These are phyloP conservation scores for Cicer chorassanicum DNA, from an alignment of 306 rosid species.

Conservation along the genomic window DNA sequence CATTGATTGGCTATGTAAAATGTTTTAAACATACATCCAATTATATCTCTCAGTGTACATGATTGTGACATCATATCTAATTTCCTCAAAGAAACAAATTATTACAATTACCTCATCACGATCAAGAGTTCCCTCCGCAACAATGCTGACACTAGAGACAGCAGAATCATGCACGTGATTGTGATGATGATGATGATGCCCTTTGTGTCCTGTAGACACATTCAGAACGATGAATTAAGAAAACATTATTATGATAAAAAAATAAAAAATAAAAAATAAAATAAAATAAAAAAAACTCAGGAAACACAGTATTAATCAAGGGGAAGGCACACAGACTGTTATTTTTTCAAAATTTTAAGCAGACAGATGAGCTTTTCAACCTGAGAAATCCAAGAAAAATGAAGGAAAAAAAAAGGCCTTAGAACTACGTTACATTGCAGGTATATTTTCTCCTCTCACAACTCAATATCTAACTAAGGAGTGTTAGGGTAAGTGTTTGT, in stretches of 20 bases:
- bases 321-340: not conserved
- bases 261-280: no score
- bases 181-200: conserved; percentile 69
- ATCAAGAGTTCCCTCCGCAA: conserved; percentile 80
- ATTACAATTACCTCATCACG: conserved; percentile 73
- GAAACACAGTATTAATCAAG: conserved; percentile 12
- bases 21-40: not conserved
- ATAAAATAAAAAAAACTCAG: no score
- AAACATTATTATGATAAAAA: not conserved
- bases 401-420: no score
- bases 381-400: no score
- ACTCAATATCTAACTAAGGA: no score
- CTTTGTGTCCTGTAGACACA: conserved; percentile 56
- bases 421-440: no score
- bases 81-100: not conserved
- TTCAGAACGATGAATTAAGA: conserved; percentile 39
- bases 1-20: not conserved
- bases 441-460: no score
- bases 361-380: no score
- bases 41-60: not conserved
- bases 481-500: no score
- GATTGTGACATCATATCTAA: not conserved
- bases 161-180: conserved; percentile 81
- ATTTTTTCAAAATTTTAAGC: conserved; percentile 4
- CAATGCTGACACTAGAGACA: conserved; percentile 82